Base-by-base conservation (phyloP, 139 green algal genomes). In the Desmodesmus armatus region DNA sequence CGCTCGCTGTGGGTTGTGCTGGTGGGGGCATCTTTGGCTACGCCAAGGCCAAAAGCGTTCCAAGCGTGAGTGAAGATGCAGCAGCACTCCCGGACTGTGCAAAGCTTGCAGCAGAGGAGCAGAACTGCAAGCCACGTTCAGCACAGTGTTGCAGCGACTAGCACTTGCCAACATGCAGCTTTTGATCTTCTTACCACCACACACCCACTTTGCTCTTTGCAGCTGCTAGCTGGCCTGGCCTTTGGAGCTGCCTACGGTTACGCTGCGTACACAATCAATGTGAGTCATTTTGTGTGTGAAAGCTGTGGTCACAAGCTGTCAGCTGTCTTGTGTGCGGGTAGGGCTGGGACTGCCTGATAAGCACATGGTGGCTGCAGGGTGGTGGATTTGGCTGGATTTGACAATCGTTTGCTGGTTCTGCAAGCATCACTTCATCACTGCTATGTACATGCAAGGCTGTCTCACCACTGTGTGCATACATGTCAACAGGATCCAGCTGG, bases 151-250 rank as follows among this genome's bases (percentile, higher is more conserved):
- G n/a, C n/a, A n/a, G n/a, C n/a, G n/a, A n/a, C n/a, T 44, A 29
- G n/a, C 5, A 4, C 66, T 40, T 6, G 9, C 6, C 25, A 40
- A 44, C 21, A 9, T 44, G 66, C 66, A 23, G 6, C 27, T 44
- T 6, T 17, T 44, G 66, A 43, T 33, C 7, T 33, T 33, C 25
- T 33, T 13, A 70, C 62, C 21, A 39, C 13, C 66, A 19, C 6
- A 23, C n/a, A 23, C 66, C 9, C n/a, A 55, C n/a, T 74, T 23
- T 35, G 33, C 33, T 23, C 27, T 35, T 9, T 23, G n/a, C 66
- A 74, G 72, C n/a, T 80, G 43, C n/a, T 80, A 9, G 72, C 72
- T 21, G 72, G 72, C 43, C 44, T 66, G 44, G 41, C 43, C 11
- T 66, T 80, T 41, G 72, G 72, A 29, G 72, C 37, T 29, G 37